These are phyloP conservation scores for Blastobotrys terrestris DNA, from an alignment of 805 yeast genomes.

Conservation along the genomic window DNA sequence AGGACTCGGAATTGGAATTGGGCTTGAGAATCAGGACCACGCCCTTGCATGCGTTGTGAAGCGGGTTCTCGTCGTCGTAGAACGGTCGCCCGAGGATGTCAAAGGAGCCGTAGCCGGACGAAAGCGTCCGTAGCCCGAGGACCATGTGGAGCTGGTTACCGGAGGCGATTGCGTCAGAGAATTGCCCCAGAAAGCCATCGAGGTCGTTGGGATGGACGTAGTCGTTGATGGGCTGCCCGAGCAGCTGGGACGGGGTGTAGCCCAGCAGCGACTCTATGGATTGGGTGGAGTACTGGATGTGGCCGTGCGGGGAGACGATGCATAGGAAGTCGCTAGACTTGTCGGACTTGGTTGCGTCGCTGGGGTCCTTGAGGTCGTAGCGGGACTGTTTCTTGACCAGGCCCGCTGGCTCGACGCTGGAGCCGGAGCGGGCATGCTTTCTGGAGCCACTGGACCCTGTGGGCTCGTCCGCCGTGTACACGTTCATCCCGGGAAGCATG, in stretches of 20 bases:
- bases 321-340: constrained; percentile 8
- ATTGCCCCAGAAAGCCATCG: constrained; percentile 8
- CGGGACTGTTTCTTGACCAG: background rate
- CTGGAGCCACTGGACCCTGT: background rate
- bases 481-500: background rate
- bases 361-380: background rate
- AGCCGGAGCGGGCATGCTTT: background rate
- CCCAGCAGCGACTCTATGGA: constrained; percentile 10
- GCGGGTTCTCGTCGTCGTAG: constrained; percentile 5
- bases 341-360: too few relatives aligned
- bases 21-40: constrained; percentile 11
- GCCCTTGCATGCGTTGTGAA: constrained; percentile 8
- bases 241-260: constrained; percentile 7
- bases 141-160: constrained; percentile 5
- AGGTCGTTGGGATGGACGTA: constrained; percentile 19
- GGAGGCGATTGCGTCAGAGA: constrained; percentile 9
- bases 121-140: constrained; percentile 9
- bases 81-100: constrained; percentile 14
- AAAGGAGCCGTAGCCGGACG: constrained; percentile 5
- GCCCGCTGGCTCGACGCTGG: background rate
- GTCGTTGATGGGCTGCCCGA: constrained; percentile 11
- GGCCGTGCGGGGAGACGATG: constrained; percentile 16
- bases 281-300: constrained; percentile 14
- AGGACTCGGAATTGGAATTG: constrained; percentile 1
- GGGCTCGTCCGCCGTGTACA: background rate